phyloP scores from a whole-genome alignment of 371 early-diverging fungal genomes.

The Haplosporangium sp. region DNA sequence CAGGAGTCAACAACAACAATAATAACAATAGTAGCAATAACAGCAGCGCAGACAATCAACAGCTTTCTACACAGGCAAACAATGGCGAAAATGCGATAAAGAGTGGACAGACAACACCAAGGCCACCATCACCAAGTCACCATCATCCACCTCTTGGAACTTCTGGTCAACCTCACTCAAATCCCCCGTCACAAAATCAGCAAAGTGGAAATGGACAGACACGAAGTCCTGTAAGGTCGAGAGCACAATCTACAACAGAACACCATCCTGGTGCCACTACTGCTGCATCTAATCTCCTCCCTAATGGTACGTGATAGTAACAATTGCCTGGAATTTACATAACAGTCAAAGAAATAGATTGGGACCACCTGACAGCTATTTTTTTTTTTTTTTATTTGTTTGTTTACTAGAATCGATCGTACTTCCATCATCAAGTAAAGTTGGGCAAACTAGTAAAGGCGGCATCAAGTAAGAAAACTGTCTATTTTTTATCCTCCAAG shows the following conservation, averaged over 20 bases:
- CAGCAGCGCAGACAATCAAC: neutral
- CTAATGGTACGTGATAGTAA: constrained; percentile 7
- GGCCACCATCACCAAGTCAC: constrained; percentile 12
- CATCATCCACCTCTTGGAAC: constrained; percentile 14
- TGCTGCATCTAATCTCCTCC: constrained; percentile 1
- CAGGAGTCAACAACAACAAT: neutral
- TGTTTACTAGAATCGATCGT: constrained; percentile 32
- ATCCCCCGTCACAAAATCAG: constrained; percentile 8
- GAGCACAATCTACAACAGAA: constrained; percentile 12
- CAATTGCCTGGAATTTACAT: neutral
- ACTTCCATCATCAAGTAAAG: constrained; percentile 33
- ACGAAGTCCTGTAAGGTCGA: neutral
- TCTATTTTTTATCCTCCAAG: neutral
- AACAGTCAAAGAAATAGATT: neutral
- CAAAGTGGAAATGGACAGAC: constrained; percentile 4
- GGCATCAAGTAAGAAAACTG: constrained; percentile 43
- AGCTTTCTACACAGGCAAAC: neutral
- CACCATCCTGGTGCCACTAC: constrained; percentile 6
- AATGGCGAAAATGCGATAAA: constrained; percentile 15
- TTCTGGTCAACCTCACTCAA: constrained; percentile 11
- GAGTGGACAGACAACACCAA: constrained; percentile 33
- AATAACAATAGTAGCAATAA: neutral
- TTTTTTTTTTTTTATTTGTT: neutral
- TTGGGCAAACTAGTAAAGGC: constrained; percentile 51
- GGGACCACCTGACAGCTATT: neutral